phyloP scores from a whole-genome alignment of 176 grass and related monocot species.

The Triticum dicoccoides region DNA sequence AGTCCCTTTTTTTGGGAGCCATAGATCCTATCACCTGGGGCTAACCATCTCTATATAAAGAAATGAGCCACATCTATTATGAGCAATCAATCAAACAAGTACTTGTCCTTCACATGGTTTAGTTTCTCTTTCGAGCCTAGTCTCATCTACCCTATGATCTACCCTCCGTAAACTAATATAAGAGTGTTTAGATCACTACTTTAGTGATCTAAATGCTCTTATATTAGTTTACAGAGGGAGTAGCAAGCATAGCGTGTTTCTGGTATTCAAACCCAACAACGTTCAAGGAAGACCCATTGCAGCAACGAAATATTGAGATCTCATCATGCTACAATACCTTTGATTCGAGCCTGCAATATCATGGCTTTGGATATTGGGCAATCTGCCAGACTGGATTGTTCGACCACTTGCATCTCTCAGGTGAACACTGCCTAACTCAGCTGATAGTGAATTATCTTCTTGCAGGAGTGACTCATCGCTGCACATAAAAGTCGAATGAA shows the following conservation, averaged over 20 bases:
- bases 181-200: too few species aligned
- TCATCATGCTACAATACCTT: constrained; percentile 47
- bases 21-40: neutral
- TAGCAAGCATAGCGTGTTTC: neutral
- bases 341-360: constrained; percentile 49
- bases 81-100: neutral
- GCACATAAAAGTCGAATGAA: constrained; percentile 29
- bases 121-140: neutral
- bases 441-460: constrained; percentile 64
- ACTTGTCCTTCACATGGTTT: neutral
- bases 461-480: constrained; percentile 94
- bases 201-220: too few species aligned
- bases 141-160: neutral
- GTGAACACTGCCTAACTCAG: constrained; percentile 49
- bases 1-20: neutral
- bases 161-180: too few species aligned
- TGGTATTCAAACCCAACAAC: neutral
- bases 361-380: constrained; percentile 53
- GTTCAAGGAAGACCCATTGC: neutral
- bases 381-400: constrained; percentile 48
- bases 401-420: constrained; percentile 44
- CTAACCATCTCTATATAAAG: constrained; percentile 2
- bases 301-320: constrained; percentile 2
- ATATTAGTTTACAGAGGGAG: too few species aligned
- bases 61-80: neutral